Conservation (phyloP, 345 rosid species). For the Eucalyptus melliodora region DNA sequence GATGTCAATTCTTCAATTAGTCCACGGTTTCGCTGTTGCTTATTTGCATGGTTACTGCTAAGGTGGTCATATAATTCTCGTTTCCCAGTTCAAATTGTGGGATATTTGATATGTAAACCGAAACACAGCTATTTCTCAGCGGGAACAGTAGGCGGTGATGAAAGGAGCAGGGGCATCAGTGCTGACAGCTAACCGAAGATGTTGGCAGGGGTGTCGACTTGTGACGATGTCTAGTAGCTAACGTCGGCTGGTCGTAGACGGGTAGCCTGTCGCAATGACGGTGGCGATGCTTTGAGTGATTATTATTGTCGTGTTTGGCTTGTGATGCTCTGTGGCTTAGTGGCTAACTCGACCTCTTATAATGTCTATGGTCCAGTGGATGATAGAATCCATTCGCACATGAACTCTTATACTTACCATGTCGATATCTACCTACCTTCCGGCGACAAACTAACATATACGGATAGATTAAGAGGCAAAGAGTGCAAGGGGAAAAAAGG, state of each 20-base stretch:
- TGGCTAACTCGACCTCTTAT: not conserved
- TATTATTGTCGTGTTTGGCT: not conserved
- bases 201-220: not conserved
- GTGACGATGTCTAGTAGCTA: not conserved
- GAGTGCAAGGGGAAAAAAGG: not conserved
- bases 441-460: not conserved
- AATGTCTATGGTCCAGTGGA: not conserved
- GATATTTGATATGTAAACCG: not conserved
- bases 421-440: not conserved
- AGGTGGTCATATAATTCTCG: not conserved
- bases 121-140: not conserved
- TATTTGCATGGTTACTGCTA: not conserved
- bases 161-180: not conserved
- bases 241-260: not conserved
- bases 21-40: fast-evolving
- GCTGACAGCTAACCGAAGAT: not conserved
- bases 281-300: not conserved
- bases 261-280: not conserved
- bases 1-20: not conserved
- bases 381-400: not conserved
- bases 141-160: not conserved
- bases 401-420: not conserved
- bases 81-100: not conserved
- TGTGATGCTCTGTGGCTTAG: not conserved
- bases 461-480: not conserved